A percentile compares a stretch with the other conserved stretches of the same genome.
Evolutionary conservation across 306 rosid genomes (phyloP).

Genomic region (Glycine latifolia): DNA sequence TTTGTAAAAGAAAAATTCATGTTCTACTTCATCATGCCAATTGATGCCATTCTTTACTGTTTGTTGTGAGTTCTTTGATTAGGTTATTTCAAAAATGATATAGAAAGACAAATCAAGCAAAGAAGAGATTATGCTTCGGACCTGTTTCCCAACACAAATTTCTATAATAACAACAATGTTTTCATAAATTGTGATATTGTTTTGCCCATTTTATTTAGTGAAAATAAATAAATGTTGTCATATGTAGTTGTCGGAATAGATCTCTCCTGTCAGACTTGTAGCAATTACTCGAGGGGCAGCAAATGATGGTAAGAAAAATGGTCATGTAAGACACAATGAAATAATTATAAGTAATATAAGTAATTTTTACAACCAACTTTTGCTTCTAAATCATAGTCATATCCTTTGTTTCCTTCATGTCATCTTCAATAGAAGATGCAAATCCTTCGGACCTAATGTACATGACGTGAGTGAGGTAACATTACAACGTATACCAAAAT

Average conservation of each 20-base stretch:
- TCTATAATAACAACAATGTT: slow-evolving; percentile 20
- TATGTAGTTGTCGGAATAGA: neutral
- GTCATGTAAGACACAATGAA: no score
- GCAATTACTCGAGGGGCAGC: neutral
- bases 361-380: no score
- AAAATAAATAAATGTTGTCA: neutral
- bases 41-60: slow-evolving; percentile 22
- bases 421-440: no score
- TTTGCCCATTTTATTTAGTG: neutral
- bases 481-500: no score
- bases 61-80: slow-evolving; percentile 38
- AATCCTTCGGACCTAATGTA: no score
- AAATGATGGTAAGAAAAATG: slow-evolving; percentile 9
- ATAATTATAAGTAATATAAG: no score
- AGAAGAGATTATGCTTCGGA: slow-evolving; percentile 44
- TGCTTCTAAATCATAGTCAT: no score
- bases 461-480: no score
- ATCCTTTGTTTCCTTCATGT: no score
- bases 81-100: slow-evolving; percentile 35
- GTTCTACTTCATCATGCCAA: neutral
- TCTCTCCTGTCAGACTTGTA: slow-evolving; percentile 11
- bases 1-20: neutral
- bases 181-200: slow-evolving; percentile 20
- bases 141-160: slow-evolving; percentile 2
- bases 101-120: slow-evolving; percentile 32